Conservation (phyloP, 176 grass and related monocot species). For the Musa itinerans region DNA sequence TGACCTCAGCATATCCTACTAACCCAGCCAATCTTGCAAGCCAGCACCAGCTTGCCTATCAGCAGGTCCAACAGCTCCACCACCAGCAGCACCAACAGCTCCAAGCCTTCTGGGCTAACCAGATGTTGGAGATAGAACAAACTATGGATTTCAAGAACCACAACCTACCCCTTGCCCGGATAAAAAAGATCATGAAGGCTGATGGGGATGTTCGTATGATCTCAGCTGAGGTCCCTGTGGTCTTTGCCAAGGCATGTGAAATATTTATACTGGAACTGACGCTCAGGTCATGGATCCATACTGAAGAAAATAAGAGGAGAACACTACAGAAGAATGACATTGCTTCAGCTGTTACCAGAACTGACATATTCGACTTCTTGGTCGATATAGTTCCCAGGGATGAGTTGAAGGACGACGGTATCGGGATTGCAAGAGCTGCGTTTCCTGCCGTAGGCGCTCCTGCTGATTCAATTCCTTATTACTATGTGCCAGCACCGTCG, state of each 20-base stretch:
- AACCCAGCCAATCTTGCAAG: constrained; percentile 24
- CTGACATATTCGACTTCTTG: constrained; percentile 57
- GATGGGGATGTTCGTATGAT: constrained; percentile 54
- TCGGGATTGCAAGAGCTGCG: constrained; percentile 27
- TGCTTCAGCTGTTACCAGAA: constrained; percentile 36
- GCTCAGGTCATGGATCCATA: constrained; percentile 54
- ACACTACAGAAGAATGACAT: constrained; percentile 55
- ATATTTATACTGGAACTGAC: constrained; percentile 54
- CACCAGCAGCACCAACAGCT: constrained; percentile 54
- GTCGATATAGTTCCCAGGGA: constrained; percentile 42
- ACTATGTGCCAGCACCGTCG: constrained; percentile 17
- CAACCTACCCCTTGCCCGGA: constrained; percentile 41
- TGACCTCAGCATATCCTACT: constrained; percentile 6
- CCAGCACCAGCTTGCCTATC: constrained; percentile 49
- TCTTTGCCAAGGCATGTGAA: constrained; percentile 49
- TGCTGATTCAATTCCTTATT: constrained; percentile 27
- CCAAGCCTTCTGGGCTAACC: constrained; percentile 45
- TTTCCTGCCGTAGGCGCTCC: neutral
- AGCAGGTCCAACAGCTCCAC: constrained; percentile 42
- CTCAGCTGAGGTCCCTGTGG: constrained; percentile 43
- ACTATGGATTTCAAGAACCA: constrained; percentile 51
- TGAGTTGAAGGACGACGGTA: constrained; percentile 30
- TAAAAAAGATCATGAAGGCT: constrained; percentile 66
- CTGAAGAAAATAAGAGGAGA: constrained; percentile 51
- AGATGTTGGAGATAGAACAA: constrained; percentile 37